Base-by-base conservation (phyloP, 345 rosid genomes). In the Eucalyptus decipiens region DNA sequence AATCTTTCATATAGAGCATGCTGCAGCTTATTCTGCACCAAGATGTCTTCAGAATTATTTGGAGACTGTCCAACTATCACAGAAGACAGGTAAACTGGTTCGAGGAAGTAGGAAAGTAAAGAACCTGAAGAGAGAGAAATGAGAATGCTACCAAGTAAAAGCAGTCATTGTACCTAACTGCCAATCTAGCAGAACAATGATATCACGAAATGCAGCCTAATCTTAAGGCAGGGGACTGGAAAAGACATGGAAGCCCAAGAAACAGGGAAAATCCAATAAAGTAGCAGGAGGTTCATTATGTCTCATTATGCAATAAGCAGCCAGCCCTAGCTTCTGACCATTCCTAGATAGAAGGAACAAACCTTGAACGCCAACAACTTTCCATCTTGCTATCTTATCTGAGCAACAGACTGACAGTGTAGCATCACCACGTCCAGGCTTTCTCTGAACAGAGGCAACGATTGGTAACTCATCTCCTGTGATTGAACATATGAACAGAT, bases 321-420 rank as follows among this genome's bases (percentile, higher is more conserved):
- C 47, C 83, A 76, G 83, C 5, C 28, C 28, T 76, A 76, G 47
- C 83, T 37, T 76, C 28, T 11, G 56, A 37, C 4, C 15, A 37
- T 76, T 37, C 15, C 7, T 76, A 21, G 87, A 50, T 24, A 89
- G 81, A 90, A 90, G 18, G 52, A 72, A 80, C 90, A 16, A 80
- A 96, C 99, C 99, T 97, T 98, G 99, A 92, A 96, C 94, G 92
- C 99, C 99, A 88, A 96, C 93, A 88, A 95, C 93, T 89, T 97
- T 97, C 99, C 99, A 98, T 60, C 97, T 95, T 90, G 98, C 93
- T 86, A 97, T 94, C 95, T 98, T 97, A 90, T 96, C 98, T 18
- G 98, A 95, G 93, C 99, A 97, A 95, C 96, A 94, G 89, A 96
- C 98, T 24, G 99, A 97, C 91, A 95, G 93, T 80, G 99, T 98